Base-by-base conservation (phyloP, 2,329 filamentous ascomycete genomes). In the Penicillium sp. region DNA sequence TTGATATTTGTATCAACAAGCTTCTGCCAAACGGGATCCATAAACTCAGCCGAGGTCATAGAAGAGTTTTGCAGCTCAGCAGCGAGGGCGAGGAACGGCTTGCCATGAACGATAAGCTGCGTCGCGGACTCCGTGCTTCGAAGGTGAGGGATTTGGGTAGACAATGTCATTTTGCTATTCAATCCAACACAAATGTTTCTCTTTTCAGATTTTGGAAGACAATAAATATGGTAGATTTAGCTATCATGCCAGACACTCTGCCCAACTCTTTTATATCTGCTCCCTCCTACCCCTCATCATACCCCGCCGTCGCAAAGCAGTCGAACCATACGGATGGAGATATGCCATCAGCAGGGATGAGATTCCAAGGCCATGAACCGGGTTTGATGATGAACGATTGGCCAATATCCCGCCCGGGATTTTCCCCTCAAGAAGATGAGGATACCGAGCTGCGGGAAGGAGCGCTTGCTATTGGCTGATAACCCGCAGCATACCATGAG, bases 61-160 rank as follows among this genome's bases (percentile, higher is more conserved):
- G 77, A 78, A 0, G 79, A 81, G 61, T 81, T 81, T 53, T 81
- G 79, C 37, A 80, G 65, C 66, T 81, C 77, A 10, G 67, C 78
- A n/a, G 69, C 75, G 6, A 78, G 70, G 58, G 79, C 75, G 35
- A 80, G 73, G 52, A 78, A 79, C 0, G 77, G 78, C 29, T 75
- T 64, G 58, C 73, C 77, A 65, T 80, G 61, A 58, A 80, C 75
- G 44, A 79, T 64, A 14, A 81, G 70, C 57, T 82, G 77, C 22
- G 67, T 63, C 7, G 58, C 51, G 21, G 26, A 48, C 10, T 39
- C 56, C 3, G 44, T 56, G 31, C 49, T 33, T 6, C 27, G 27
- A 3, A 29, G 27, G 27, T 29, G 27, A 11, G 27, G 27, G 2
- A 29, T 29, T 29, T 29, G 27, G 9, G 27, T 29, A 29, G 53